Evolutionary conservation across 2,329 filamentous ascomycete species (phyloP), one percentile per base, ranked within the genome.

Genomic region (Nemania bipapillata): DNA sequence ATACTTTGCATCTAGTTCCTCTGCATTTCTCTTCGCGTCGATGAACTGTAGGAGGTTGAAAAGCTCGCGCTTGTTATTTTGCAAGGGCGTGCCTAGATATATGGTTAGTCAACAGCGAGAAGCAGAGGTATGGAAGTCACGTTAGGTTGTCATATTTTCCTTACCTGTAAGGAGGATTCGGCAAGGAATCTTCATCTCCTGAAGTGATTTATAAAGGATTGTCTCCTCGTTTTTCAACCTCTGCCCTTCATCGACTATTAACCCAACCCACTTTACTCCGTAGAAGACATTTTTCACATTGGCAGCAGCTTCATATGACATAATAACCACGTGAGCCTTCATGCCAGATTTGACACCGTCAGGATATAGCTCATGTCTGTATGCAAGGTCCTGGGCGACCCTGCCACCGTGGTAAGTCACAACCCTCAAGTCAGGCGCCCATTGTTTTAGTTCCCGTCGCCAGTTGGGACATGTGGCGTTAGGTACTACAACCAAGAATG

Each of bases 1-100:
- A 76, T 93, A 98, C 74, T 93, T 83, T 64, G 87, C 83, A 74
- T 98, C 95, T 2, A 98, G 83, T 22, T 86, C 81, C 37, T 87
- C 87, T 0, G 96, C 94, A 73, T 94, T 87, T 54, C 85, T 82
- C 0, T 82, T 84, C 6, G 89, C 86, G 76, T 99, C 94, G 50
- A 97, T 86, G 79, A 99, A 99, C 72, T 98, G 95, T 3, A 99
- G 82, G n/a, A 99, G 85, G 76, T 97, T 99, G 83, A 98, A 98
- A 0, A 99, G 84, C 79, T 99, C 96, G 54, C 94, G 87, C 73
- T 93, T 92, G 78, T 97, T 98, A 80, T 99, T 99, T 75, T 99
- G 96, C 12, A 99, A 82, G 0, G 96, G 96, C 0, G 96, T 99
- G 1, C 90, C 77, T 78, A 32, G 66, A 49, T 70, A 50, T 3